These are phyloP conservation scores for Colletotrichum simmondsii DNA, from an alignment of 2,329 filamentous ascomycete genomes.

Conservation along the genomic window DNA sequence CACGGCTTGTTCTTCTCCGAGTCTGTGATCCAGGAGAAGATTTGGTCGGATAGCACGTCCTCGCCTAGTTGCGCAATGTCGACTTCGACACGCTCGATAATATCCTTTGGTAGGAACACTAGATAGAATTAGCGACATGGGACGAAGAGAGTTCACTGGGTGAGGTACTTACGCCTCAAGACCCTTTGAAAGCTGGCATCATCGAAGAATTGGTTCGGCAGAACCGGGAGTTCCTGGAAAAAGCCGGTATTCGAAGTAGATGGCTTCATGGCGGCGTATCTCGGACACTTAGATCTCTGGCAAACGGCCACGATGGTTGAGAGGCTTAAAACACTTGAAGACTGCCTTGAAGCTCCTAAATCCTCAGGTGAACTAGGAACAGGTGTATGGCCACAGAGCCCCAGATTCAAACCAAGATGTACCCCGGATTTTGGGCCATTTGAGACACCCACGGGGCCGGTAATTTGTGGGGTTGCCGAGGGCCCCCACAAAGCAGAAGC, in stretches of 20 bases:
- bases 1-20: conserved; percentile 74
- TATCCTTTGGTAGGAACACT: conserved; percentile 61
- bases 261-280: conserved; percentile 49
- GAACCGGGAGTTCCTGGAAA: conserved; percentile 63
- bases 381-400: not conserved
- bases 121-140: not conserved
- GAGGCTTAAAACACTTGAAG: not conserved
- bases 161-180: conserved; percentile 56
- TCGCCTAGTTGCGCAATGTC: conserved; percentile 61
- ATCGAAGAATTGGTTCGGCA: conserved; percentile 67
- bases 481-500: not conserved
- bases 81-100: conserved; percentile 51
- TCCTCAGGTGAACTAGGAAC: not conserved
- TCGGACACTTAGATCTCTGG: not conserved
- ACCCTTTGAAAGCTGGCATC: conserved; percentile 63
- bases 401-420: not conserved
- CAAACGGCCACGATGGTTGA: not conserved
- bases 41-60: conserved; percentile 62
- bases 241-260: conserved; percentile 62
- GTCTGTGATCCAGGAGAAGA: conserved; percentile 70
- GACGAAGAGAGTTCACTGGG: not conserved
- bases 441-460: conserved; percentile 9
- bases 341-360: no score
- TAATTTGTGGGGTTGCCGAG: conserved; percentile 10
- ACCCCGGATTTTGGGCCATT: not conserved